phyloP scores from a whole-genome alignment of 208 protist genomes.

The Herpetomonas tarakana region DNA sequence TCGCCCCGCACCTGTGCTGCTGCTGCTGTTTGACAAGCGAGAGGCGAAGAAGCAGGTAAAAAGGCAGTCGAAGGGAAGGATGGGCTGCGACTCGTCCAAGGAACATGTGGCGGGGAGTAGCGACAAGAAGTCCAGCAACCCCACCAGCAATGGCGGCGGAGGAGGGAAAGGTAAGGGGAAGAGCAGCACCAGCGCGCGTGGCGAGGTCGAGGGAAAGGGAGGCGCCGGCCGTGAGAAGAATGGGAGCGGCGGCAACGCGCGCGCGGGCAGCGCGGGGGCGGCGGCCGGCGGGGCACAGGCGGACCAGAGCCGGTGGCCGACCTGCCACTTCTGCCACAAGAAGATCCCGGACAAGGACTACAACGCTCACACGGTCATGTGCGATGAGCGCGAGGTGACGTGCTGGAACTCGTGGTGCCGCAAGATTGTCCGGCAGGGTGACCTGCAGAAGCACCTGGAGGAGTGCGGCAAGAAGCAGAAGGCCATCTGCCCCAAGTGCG shows the following conservation, averaged over 20 bases:
- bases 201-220: too few relatives aligned
- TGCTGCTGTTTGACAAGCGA: too few relatives aligned
- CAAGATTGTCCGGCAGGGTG: constrained; percentile 72
- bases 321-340: constrained; percentile 69
- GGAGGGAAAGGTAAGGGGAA: neutral
- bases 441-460: constrained; percentile 73
- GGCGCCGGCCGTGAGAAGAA: too few relatives aligned
- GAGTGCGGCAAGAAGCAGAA: constrained; percentile 72
- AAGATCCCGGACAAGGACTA: constrained; percentile 73
- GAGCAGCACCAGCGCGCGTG: constrained; percentile 2
- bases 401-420: constrained; percentile 89
- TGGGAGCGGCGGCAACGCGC: constrained; percentile 4
- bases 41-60: too few relatives aligned
- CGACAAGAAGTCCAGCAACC: constrained; percentile 1
- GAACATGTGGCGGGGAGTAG: constrained; percentile 2
- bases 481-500: constrained; percentile 77
- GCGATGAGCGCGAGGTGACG: constrained; percentile 84
- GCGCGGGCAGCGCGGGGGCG: constrained; percentile 1
- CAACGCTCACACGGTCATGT: constrained; percentile 86
- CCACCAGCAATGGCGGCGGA: too few relatives aligned
- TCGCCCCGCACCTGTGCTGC: too few relatives aligned
- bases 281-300: neutral
- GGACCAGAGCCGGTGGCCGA: constrained; percentile 31
- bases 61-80: too few relatives aligned
- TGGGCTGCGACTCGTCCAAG: constrained; percentile 52